Evolutionary conservation across 1,284 basidiomycete genomes (phyloP).

Genomic region (Cronartium quercuum): DNA sequence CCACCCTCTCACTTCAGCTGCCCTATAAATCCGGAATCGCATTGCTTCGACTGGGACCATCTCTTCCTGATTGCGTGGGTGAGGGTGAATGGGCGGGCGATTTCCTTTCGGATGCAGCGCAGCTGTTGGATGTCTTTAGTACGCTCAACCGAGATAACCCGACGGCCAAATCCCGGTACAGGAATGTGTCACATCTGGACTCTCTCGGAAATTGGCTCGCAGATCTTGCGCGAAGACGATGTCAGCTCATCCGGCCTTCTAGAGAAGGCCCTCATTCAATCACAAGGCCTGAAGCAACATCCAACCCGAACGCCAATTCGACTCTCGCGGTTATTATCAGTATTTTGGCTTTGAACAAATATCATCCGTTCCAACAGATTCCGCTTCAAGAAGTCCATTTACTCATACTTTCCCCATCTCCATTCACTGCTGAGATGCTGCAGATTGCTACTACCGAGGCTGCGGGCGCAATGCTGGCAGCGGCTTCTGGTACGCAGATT

Average conservation of each 20-base stretch:
- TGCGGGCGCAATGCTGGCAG: background rate
- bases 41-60: background rate
- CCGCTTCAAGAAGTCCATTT: background rate
- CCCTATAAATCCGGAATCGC: background rate
- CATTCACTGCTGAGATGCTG: conserved; percentile 8
- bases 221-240: conserved; percentile 16
- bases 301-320: conserved; percentile 16
- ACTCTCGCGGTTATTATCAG: conserved; percentile 8
- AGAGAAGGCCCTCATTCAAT: background rate
- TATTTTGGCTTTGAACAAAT: conserved; percentile 20
- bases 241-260: conserved; percentile 3
- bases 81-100: conserved; percentile 24
- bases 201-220: conserved; percentile 31
- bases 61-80: background rate
- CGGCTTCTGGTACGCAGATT: background rate
- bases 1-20: background rate
- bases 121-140: conserved; percentile 25
- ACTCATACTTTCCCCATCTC: conserved; percentile 1
- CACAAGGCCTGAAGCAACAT: background rate
- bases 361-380: conserved; percentile 6
- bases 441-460: conserved; percentile 20
- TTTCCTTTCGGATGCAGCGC: conserved; percentile 12
- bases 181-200: background rate
- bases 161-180: background rate
- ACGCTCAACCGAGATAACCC: conserved; percentile 14